Evolutionary conservation across 2,329 filamentous ascomycete species (phyloP).

Genomic region (Neonectria magnoliae): DNA sequence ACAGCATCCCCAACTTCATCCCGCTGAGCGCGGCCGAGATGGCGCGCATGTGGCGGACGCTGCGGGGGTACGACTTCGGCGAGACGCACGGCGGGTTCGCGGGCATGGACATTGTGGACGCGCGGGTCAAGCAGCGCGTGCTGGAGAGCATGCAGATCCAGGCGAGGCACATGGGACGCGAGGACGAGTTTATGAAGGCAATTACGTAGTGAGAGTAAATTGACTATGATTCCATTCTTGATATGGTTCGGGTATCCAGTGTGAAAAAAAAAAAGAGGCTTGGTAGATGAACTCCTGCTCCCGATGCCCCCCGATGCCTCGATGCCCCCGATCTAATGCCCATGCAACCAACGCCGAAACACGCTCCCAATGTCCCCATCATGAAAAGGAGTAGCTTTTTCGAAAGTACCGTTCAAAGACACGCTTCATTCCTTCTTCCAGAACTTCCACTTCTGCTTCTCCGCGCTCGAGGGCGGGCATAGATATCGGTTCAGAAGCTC

Average conservation of each 20-base stretch:
- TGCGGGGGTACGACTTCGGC: conserved; percentile 70
- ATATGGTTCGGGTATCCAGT: conserved; percentile 16
- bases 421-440: conserved; percentile 41
- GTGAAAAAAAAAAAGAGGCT: background rate
- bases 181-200: conserved; percentile 48
- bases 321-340: conserved; percentile 15
- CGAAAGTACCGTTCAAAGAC: background rate
- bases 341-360: conserved; percentile 2
- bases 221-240: conserved; percentile 17
- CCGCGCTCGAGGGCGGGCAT: conserved; percentile 24
- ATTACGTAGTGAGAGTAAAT: conserved; percentile 20
- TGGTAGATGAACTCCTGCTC: conserved; percentile 14
- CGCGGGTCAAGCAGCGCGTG: conserved; percentile 69
- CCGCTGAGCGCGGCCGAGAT: conserved; percentile 73
- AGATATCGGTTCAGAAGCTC: conserved; percentile 48
- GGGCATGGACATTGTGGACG: conserved; percentile 68
- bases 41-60: conserved; percentile 73
- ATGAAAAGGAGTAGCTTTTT: background rate
- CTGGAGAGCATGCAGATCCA: conserved; percentile 83
- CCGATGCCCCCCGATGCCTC: too few relatives aligned
- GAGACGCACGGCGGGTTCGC: conserved; percentile 75
- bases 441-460: conserved; percentile 42
- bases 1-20: conserved; percentile 80
- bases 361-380: background rate
- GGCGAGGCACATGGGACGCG: conserved; percentile 61